Base-by-base conservation (phyloP, 768 basidiomycete genomes). In the Suillus tomentosus region DNA sequence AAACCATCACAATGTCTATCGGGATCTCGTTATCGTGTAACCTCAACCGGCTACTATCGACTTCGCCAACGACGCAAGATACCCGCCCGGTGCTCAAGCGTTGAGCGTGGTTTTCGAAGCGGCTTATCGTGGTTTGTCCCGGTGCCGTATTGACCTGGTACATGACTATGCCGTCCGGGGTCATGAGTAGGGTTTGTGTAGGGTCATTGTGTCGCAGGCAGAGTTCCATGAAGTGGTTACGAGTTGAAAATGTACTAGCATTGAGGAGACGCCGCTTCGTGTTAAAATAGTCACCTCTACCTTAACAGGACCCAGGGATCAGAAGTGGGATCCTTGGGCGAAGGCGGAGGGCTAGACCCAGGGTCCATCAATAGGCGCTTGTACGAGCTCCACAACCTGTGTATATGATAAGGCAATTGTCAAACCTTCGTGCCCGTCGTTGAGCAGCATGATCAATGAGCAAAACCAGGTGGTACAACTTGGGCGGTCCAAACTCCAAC, bases 161-260 rank as follows among this genome's bases (percentile, higher is more conserved):
- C 31, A 75, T 70, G 5, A 73, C 70, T 53, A 70, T 67, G 10
- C 78, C 79, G 34, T 77, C 74, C 6, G 71, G 69, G 9, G 78
- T 71, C 10, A 77, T 68, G 60, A 80, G 73, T 17, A 76, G 62
- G 3, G 80, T 80, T 34, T 76, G 66, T 5, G 67, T 70, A 10
- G 79, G 77, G 67, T 80, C 79, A 68, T 81, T 81, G 65, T 80
- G 14, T 19, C 62, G 58, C 37, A 63, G 24, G 60, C 59, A 63
- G 8, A 63, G 54, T 61, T 62, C 61, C 61, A 62, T 62, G 27
- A 37, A 24, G 5, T 42, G 22, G 9, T 58, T 42, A 31, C 42
- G 27, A 27, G 17, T 7, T 27, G 17, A 17, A 58, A 11, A 58
- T 31, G 8, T 24, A 27, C 14, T 3, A 14, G 54, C 54, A 56